Conservation (phyloP, 352 stramenopile genomes). For the Globisporangium rhizosaccharum region DNA sequence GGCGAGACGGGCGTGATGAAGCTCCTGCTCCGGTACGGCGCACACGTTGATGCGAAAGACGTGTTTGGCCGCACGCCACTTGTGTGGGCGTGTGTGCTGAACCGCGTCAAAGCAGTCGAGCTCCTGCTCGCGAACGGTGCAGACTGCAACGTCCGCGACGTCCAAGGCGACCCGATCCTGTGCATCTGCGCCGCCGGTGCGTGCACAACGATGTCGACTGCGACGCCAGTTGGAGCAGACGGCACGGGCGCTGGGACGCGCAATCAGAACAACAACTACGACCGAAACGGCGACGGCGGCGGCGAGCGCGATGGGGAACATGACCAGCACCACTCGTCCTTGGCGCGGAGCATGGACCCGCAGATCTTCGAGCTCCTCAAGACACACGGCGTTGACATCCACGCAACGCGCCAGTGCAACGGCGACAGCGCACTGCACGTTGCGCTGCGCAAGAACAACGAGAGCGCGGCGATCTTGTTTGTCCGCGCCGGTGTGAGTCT, state of each 20-base stretch:
- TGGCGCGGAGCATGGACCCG: slow-evolving; percentile 37
- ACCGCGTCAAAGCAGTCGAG: slow-evolving; percentile 53
- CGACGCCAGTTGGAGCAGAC: slow-evolving; percentile 1
- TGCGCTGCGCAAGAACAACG: slow-evolving; percentile 61
- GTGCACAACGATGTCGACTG: slow-evolving; percentile 18
- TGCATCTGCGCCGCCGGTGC: slow-evolving; percentile 57
- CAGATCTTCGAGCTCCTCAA: slow-evolving; percentile 51
- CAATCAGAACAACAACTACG: slow-evolving; percentile 9
- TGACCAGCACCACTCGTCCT: slow-evolving; percentile 17
- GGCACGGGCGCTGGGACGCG: not conserved
- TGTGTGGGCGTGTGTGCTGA: slow-evolving; percentile 69
- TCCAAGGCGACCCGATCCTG: slow-evolving; percentile 56
- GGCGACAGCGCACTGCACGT: slow-evolving; percentile 75
- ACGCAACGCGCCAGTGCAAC: slow-evolving; percentile 47
- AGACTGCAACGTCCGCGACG: slow-evolving; percentile 53
- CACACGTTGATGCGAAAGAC: slow-evolving; percentile 50
- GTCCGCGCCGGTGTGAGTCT: slow-evolving; percentile 66
- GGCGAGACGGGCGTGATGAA: slow-evolving; percentile 51
- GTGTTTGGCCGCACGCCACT: slow-evolving; percentile 66
- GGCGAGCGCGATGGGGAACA: slow-evolving; percentile 19
- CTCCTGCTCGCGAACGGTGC: slow-evolving; percentile 48
- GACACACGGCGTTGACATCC: slow-evolving; percentile 43
- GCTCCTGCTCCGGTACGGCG: slow-evolving; percentile 56
- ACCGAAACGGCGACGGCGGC: slow-evolving; percentile 18
- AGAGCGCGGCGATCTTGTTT: slow-evolving; percentile 58